A percentile compares a stretch with the other conserved stretches of the same genome.
phyloP scores from a whole-genome alignment of 2,329 filamentous ascomycete species.

The Pseudogymnoascus sp. region DNA sequence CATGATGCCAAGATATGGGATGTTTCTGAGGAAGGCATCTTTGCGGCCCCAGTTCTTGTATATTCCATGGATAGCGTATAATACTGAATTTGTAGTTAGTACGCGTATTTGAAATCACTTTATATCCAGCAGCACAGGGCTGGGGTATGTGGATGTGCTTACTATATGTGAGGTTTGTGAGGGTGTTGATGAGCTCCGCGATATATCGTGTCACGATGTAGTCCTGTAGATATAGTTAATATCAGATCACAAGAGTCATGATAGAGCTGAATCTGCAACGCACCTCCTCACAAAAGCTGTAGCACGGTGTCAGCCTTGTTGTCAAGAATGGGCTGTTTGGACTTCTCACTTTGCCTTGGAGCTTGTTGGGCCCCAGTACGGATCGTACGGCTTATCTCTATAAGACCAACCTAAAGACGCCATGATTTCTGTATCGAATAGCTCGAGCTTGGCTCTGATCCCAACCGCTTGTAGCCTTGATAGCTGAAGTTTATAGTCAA shows the following conservation, averaged over 20 bases:
- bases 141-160: slow-evolving; percentile 12
- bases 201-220: slow-evolving; percentile 44
- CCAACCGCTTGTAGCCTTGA: background rate
- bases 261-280: slow-evolving; percentile 17
- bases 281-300: slow-evolving; percentile 29
- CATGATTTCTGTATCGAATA: background rate
- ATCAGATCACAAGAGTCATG: background rate
- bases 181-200: slow-evolving; percentile 45
- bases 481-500: background rate
- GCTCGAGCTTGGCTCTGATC: background rate
- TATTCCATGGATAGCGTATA: slow-evolving; percentile 26
- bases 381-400: slow-evolving; percentile 18
- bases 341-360: slow-evolving; percentile 23
- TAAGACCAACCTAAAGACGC: slow-evolving; percentile 17
- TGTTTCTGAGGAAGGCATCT: slow-evolving; percentile 26
- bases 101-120: background rate
- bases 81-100: slow-evolving; percentile 12
- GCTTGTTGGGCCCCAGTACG: slow-evolving; percentile 23
- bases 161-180: slow-evolving; percentile 44
- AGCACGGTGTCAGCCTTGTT: slow-evolving; percentile 8
- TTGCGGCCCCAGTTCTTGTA: slow-evolving; percentile 21
- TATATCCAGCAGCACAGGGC: background rate
- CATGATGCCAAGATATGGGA: slow-evolving; percentile 36
- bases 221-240: slow-evolving; percentile 33
- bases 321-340: background rate